phyloP scores from a whole-genome alignment of 805 yeast species.

The Metschnikowia borealis region DNA sequence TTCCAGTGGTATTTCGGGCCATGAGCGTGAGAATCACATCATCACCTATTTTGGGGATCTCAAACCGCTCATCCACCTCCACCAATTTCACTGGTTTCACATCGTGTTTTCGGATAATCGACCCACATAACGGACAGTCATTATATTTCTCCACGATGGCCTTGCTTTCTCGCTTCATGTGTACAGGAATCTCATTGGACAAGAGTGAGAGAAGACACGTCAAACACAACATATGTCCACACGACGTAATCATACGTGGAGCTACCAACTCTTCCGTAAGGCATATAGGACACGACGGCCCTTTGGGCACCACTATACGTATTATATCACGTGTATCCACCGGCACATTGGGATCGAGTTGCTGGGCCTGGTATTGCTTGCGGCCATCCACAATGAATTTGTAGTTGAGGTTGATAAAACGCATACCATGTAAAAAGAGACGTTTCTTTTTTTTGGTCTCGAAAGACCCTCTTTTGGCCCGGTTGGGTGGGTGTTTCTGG shows the following conservation, averaged over 20 bases:
- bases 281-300: slow-evolving; percentile 89
- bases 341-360: slow-evolving; percentile 71
- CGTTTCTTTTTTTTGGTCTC: slow-evolving; percentile 12
- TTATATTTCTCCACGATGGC: slow-evolving; percentile 46
- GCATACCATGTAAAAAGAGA: slow-evolving; percentile 56
- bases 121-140: slow-evolving; percentile 80
- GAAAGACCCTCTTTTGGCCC: background rate
- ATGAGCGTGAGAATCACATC: slow-evolving; percentile 62
- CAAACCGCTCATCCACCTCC: slow-evolving; percentile 50
- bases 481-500: slow-evolving; percentile 12
- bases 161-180: slow-evolving; percentile 32
- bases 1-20: slow-evolving; percentile 40
- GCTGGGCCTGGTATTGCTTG: slow-evolving; percentile 53
- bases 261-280: slow-evolving; percentile 79
- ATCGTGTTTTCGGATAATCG: slow-evolving; percentile 47
- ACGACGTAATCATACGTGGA: slow-evolving; percentile 83
- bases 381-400: slow-evolving; percentile 74
- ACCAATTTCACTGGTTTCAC: slow-evolving; percentile 61
- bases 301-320: slow-evolving; percentile 70
- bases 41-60: slow-evolving; percentile 53
- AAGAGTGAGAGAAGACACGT: slow-evolving; percentile 75
- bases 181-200: slow-evolving; percentile 46
- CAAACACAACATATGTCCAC: slow-evolving; percentile 90
- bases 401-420: slow-evolving; percentile 78
- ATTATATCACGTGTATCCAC: slow-evolving; percentile 57